Conservation (phyloP, 2,329 filamentous ascomycete genomes). For the Aspergillus ochraceoroseus region DNA sequence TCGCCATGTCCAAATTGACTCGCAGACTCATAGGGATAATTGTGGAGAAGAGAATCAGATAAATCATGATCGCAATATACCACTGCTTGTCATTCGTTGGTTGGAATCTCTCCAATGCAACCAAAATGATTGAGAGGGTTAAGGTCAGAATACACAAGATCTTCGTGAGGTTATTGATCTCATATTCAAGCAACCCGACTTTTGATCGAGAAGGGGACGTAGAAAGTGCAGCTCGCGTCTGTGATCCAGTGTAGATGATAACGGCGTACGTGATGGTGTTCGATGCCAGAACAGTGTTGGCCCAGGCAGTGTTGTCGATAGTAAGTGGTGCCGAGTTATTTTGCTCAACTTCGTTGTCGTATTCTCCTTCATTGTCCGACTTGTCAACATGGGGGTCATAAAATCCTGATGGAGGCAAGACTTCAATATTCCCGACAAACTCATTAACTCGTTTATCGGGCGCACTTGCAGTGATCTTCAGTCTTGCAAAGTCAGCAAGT, state of each 20-base stretch:
- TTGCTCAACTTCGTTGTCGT: conserved; percentile 20
- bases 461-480: conserved; percentile 74
- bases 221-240: conserved; percentile 89
- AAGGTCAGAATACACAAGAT: conserved; percentile 88
- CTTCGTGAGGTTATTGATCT: conserved; percentile 96
- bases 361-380: conserved; percentile 19
- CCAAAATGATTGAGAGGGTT: conserved; percentile 77
- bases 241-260: conserved; percentile 88
- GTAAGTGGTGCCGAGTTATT: conserved; percentile 66
- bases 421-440: conserved; percentile 82
- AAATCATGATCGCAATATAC: conserved; percentile 98
- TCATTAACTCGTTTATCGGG: conserved; percentile 93
- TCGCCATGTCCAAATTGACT: conserved; percentile 95
- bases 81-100: conserved; percentile 54
- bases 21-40: conserved; percentile 96
- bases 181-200: conserved; percentile 85
- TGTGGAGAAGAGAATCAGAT: conserved; percentile 95
- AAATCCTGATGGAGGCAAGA: conserved; percentile 53
- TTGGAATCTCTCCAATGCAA: conserved; percentile 78
- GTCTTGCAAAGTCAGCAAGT: conserved; percentile 61
- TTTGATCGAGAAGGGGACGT: conserved; percentile 90
- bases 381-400: conserved; percentile 45
- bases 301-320: conserved; percentile 98
- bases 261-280: conserved; percentile 83
- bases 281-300: conserved; percentile 93